Percentiles rank a stretch among this genome's conserved stretches.
Conservation (phyloP, 2,329 filamentous ascomycete species). For the Fusarium sp. region DNA sequence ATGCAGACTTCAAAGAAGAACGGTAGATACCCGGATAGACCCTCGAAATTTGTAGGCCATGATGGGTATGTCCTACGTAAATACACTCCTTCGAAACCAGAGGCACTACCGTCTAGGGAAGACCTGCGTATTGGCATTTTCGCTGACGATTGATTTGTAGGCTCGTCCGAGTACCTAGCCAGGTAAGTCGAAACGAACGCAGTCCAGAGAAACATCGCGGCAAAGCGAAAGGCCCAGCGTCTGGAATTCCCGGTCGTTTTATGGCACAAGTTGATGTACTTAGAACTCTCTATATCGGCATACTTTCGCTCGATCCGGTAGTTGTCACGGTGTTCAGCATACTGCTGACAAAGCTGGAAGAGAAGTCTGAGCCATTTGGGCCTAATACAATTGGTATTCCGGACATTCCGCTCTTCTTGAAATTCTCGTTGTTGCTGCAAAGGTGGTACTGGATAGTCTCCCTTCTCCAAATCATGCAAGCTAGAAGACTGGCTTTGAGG, state of each 20-base stretch:
- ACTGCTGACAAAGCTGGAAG: not conserved
- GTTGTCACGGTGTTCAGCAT: not conserved
- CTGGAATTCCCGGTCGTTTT: not conserved
- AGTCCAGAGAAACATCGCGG: not conserved
- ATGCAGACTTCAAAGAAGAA: not conserved
- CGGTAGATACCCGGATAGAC: not conserved
- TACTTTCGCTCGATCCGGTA: not conserved
- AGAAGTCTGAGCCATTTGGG: not conserved
- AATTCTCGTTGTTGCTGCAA: not conserved
- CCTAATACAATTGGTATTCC: not conserved
- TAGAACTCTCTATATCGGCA: not conserved
- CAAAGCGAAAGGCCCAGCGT: not conserved
- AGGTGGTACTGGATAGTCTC: not conserved
- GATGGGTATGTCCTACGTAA: too few species aligned
- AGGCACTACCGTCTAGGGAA: not conserved
- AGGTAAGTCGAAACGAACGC: not conserved
- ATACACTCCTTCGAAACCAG: not conserved
- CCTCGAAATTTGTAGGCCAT: too few species aligned
- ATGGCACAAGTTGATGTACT: not conserved
- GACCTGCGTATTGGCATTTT: not conserved
- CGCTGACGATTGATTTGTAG: not conserved
- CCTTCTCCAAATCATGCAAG: not conserved
- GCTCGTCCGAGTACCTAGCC: not conserved
- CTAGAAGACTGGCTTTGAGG: too few species aligned
- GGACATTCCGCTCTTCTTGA: rapidly evolving